Base-by-base conservation (phyloP, 208 protist species). In the Acanthamoeba sp. region DNA sequence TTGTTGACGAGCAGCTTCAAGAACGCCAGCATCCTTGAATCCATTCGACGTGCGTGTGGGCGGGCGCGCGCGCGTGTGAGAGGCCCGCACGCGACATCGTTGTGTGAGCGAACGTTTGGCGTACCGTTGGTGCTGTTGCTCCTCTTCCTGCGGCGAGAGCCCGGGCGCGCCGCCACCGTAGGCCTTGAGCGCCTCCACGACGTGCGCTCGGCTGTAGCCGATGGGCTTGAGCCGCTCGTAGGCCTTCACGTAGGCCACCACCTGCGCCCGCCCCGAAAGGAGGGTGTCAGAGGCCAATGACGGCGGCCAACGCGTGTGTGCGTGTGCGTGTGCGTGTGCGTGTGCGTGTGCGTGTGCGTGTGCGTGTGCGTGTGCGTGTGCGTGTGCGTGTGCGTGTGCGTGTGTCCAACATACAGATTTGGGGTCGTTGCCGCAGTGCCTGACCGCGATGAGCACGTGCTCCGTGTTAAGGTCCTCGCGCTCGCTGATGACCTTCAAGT, bases 401-500 rank as follows among this genome's bases (percentile, higher is more conserved):
- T n/a, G n/a, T n/a, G n/a, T n/a, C n/a, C n/a, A n/a, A n/a, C 84
- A 9, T 91, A 91, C 84, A 29, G 84, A 62, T 24, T 40, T 91
- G n/a, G 84, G 84, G 29, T 91, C 57, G 84, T 91, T 91, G 48
- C 24, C 50, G 57, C 84, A 91, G 57, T 91, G 10, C 22, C 52
- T 24, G 50, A 66, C 84, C n/a, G 84, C 84, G 22, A 69, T 40
- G 34, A 38, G 48, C 20, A 91, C 84, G 36, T 22, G 12, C 38
- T 91, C 84, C 6, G 84, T 62, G 57, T 91, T 91, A 18, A 91
- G 84, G 5, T 36, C 20, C 32, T 91, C 84, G 52, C 66, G n/a
- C 57, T 91, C 84, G 84, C 84, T 91, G 34, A 91, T 91, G 52
- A 69, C 36, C 38, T 66, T 34, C 18, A 91, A 34, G 84, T 71